Percentiles rank a stretch among this genome's conserved stretches.
These are phyloP conservation scores for Elongisporangium anandrum DNA, from an alignment of 352 stramenopile genomes.

Conservation along the genomic window DNA sequence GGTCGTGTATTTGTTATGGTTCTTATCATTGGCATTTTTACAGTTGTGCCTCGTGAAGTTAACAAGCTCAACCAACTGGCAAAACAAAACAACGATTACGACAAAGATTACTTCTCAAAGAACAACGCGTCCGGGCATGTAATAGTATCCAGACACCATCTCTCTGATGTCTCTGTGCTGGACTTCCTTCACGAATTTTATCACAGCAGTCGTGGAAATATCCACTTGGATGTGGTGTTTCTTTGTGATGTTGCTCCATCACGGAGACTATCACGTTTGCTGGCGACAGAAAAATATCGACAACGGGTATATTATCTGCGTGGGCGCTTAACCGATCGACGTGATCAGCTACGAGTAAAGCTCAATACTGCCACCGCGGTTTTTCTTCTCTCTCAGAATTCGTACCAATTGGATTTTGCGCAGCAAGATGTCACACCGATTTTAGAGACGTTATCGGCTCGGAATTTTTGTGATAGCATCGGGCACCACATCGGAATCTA, in stretches of 20 bases:
- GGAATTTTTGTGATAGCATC: slow-evolving; percentile 52
- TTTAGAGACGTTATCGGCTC: slow-evolving; percentile 50
- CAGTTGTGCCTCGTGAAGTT: slow-evolving; percentile 50
- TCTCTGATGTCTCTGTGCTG: slow-evolving; percentile 35
- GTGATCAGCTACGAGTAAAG: slow-evolving; percentile 42
- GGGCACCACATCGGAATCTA: slow-evolving; percentile 51
- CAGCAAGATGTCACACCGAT: slow-evolving; percentile 54
- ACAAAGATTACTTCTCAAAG: slow-evolving; percentile 40
- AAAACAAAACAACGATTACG: slow-evolving; percentile 51
- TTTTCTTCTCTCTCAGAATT: slow-evolving; percentile 57
- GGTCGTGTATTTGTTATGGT: slow-evolving; percentile 69
- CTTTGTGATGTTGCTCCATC: slow-evolving; percentile 43
- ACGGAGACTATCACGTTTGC: slow-evolving; percentile 22
- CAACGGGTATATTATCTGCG: slow-evolving; percentile 43
- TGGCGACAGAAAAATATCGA: slow-evolving; percentile 45
- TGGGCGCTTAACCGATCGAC: slow-evolving; percentile 38
- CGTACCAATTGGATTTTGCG: slow-evolving; percentile 12
- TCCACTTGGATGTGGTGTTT: slow-evolving; percentile 64
- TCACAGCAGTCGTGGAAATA: slow-evolving; percentile 48
- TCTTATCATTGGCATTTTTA: slow-evolving; percentile 66
- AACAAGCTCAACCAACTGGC: slow-evolving; percentile 57
- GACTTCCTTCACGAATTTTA: slow-evolving; percentile 78
- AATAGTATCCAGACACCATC: slow-evolving; percentile 44
- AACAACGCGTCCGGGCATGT: slow-evolving; percentile 51
- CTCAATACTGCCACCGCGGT: slow-evolving; percentile 45